Conservation (phyloP, 257 asterid species). For the Fraxinus cuspidata region DNA sequence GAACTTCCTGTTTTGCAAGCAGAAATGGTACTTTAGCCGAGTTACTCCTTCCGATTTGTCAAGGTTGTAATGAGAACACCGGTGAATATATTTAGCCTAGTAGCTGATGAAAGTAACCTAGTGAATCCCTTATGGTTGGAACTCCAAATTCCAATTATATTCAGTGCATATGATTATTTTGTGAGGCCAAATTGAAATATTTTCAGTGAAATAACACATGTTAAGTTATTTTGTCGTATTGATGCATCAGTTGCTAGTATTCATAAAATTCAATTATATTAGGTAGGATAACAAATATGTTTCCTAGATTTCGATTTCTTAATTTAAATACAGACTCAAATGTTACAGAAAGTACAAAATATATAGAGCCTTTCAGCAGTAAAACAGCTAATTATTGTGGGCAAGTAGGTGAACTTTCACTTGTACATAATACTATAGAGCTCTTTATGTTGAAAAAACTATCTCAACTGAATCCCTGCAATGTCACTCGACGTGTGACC, state of each 20-base stretch:
- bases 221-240: no score
- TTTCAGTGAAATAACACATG: not conserved
- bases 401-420: not conserved
- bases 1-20: slow-evolving; percentile 39
- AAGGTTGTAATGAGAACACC: not conserved
- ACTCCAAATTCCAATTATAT: not conserved
- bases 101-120: not conserved
- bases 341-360: not conserved
- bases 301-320: not conserved
- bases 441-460: not conserved
- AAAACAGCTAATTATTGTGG: no score
- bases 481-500: not conserved
- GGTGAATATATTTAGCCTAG: not conserved
- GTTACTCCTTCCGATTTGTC: not conserved
- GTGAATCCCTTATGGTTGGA: not conserved
- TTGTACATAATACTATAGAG: not conserved
- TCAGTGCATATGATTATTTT: not conserved
- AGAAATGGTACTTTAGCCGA: slow-evolving; percentile 38
- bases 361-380: not conserved
- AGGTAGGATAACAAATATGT: not conserved
- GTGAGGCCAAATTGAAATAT: not conserved
- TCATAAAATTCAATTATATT: not conserved
- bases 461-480: not conserved
- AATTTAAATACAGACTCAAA: not conserved
- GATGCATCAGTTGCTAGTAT: not conserved